Percentiles rank a stretch among this genome's conserved stretches.
phyloP scores from a whole-genome alignment of 306 rosid species.

The Fragaria nilgerrensis region DNA sequence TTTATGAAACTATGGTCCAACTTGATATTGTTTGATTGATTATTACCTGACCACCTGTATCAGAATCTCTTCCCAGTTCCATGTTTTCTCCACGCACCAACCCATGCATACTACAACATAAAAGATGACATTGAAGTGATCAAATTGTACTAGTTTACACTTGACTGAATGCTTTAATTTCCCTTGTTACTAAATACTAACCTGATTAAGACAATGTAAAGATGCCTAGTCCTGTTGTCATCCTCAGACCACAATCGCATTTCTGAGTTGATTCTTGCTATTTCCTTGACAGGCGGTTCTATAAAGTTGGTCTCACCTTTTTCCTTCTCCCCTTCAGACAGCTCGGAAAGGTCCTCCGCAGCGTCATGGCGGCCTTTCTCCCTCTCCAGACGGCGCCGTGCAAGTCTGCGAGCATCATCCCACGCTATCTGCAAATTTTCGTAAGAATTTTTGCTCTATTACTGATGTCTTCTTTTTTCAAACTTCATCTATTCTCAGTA shows the following conservation, averaged over 20 bases:
- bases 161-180: neutral
- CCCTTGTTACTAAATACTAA: conserved; percentile 19
- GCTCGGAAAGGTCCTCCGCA: conserved; percentile 65
- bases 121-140: neutral
- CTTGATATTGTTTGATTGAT: neutral
- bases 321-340: conserved; percentile 80
- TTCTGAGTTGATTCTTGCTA: conserved; percentile 50
- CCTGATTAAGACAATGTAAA: conserved; percentile 72
- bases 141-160: neutral
- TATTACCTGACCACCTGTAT: conserved; percentile 80
- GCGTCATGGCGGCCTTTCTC: conserved; percentile 71
- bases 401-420: conserved; percentile 57
- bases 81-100: conserved; percentile 80
- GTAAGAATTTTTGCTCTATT: neutral
- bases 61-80: conserved; percentile 90
- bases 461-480: neutral
- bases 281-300: conserved; percentile 34
- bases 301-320: conserved; percentile 37
- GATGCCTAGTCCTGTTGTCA: conserved; percentile 42
- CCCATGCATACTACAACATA: conserved; percentile 58
- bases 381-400: conserved; percentile 46
- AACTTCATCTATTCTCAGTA: neutral
- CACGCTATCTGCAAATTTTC: conserved; percentile 53
- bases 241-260: conserved; percentile 55
- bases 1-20: neutral